Percentiles rank a stretch among this genome's conserved stretches.
phyloP scores from a whole-genome alignment of 1,284 basidiomycete species.

The Marasmius fiardii region DNA sequence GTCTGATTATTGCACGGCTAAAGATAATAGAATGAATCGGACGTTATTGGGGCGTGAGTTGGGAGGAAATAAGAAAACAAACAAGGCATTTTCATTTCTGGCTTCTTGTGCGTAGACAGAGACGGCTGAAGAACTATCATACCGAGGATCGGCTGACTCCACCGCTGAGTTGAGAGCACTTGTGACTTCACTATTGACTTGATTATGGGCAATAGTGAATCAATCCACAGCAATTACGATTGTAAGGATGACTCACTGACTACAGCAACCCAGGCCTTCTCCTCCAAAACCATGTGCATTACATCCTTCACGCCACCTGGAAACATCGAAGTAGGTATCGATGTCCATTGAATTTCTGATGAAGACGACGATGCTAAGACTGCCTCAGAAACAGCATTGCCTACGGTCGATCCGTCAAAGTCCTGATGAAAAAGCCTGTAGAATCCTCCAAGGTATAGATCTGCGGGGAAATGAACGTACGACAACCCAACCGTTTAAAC shows the following conservation, averaged over 20 bases:
- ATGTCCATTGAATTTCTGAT: constrained; percentile 34
- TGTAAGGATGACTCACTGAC: constrained; percentile 12
- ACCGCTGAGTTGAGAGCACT: constrained; percentile 28
- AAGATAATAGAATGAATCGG: too few species aligned
- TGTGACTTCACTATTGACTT: constrained; percentile 18
- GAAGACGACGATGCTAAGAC: constrained; percentile 25
- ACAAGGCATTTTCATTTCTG: constrained; percentile 49
- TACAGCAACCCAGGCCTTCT: constrained; percentile 20
- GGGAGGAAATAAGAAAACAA: constrained; percentile 15
- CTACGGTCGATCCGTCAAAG: constrained; percentile 48
- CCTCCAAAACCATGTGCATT: constrained; percentile 13
- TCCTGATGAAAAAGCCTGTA: constrained; percentile 33
- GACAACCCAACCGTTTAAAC: constrained; percentile 39
- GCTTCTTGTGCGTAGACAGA: constrained; percentile 29
- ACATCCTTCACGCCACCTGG: constrained; percentile 26
- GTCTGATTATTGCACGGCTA: constrained; percentile 33
- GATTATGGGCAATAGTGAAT: not conserved
- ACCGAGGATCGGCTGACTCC: constrained; percentile 24
- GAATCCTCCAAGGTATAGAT: not conserved
- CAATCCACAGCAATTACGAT: not conserved
- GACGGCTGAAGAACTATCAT: constrained; percentile 33
- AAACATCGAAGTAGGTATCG: constrained; percentile 36
- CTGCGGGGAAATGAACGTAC: constrained; percentile 24
- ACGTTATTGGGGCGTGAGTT: not conserved
- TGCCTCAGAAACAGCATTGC: constrained; percentile 32